Evolutionary conservation across 192 early-diverging fungal genomes (phyloP).

Genomic region (Linnemannia exigua): DNA sequence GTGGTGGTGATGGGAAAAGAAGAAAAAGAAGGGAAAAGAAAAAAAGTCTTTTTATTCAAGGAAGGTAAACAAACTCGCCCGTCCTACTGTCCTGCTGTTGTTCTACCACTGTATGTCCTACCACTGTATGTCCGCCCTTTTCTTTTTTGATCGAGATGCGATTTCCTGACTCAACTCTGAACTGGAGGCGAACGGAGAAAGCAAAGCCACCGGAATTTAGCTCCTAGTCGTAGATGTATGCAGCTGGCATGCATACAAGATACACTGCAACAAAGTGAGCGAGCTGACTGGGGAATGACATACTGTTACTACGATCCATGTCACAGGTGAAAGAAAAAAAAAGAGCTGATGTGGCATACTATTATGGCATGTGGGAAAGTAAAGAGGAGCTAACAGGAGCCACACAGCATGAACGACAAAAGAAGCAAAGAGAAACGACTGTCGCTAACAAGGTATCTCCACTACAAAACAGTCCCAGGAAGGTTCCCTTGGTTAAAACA

Average conservation of each 20-base stretch:
- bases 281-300: no score
- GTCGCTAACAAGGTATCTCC: no score
- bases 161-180: constrained; percentile 3
- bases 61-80: background rate
- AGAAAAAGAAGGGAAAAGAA: background rate
- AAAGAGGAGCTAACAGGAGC: no score
- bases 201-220: background rate
- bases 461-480: no score
- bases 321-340: no score
- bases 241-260: background rate
- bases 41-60: background rate
- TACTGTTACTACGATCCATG: no score
- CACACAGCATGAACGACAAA: no score
- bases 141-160: constrained; percentile 3
- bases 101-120: no score
- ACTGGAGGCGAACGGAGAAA: background rate
- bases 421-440: no score
- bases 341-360: no score
- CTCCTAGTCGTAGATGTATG: background rate
- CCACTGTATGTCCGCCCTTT: background rate
- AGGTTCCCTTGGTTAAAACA: no score
- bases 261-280: background rate
- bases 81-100: background rate
- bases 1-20: background rate
- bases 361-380: no score